A percentile compares a stretch with the other conserved stretches of the same genome.
phyloP scores from a whole-genome alignment of 306 rosid genomes.

The Pachyrhizus erosus region DNA sequence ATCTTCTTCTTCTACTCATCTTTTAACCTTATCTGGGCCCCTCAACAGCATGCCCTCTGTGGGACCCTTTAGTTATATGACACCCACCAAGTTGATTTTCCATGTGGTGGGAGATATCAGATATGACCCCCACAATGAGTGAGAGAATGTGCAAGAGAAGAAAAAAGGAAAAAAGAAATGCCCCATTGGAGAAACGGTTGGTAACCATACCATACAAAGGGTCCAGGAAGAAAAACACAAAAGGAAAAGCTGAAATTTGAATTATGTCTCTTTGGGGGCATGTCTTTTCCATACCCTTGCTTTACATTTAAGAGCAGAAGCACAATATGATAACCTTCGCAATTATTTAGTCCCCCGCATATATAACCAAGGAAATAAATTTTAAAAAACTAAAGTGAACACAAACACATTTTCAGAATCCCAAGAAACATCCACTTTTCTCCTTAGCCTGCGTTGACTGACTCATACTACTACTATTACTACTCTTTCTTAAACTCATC shows the following conservation, averaged over 20 bases:
- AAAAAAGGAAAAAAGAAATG: conserved; percentile 35
- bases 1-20: conserved; percentile 47
- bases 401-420: conserved; percentile 72
- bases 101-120: conserved; percentile 50
- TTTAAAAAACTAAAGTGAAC: conserved; percentile 49
- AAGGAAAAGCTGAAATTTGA: conserved; percentile 97
- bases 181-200: conserved; percentile 56
- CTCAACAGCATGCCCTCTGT: conserved; percentile 64
- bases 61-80: conserved; percentile 56
- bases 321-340: conserved; percentile 65
- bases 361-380: conserved; percentile 39
- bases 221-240: conserved; percentile 49
- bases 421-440: conserved; percentile 64
- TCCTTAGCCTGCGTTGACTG: conserved; percentile 80
- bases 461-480: conserved; percentile 35
- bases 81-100: conserved; percentile 47
- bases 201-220: conserved; percentile 48
- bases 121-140: conserved; percentile 48
- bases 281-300: conserved; percentile 54
- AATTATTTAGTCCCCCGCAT: conserved; percentile 96
- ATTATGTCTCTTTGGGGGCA: conserved; percentile 62
- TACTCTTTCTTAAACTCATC: conserved; percentile 44
- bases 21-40: conserved; percentile 44
- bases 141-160: conserved; percentile 49
- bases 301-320: conserved; percentile 61